Conservation (phyloP, 306 rosid genomes). For the Quercus glauca region DNA sequence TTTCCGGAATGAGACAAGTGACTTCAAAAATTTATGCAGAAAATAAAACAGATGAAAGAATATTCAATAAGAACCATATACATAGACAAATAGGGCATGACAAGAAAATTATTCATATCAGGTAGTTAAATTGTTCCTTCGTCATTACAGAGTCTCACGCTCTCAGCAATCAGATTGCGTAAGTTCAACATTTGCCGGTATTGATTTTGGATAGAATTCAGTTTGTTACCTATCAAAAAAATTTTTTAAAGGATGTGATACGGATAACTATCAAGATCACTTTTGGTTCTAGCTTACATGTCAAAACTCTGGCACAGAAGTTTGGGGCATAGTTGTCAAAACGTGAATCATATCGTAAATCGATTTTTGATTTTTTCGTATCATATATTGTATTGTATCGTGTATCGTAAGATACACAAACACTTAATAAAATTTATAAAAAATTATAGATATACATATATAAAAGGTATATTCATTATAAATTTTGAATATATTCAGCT, state of each 20-base stretch:
- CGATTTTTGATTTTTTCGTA: too few relatives aligned
- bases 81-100: not conserved
- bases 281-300: not conserved
- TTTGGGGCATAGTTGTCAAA: not conserved
- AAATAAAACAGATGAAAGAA: not conserved
- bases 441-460: too few relatives aligned
- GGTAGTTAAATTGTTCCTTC: not conserved
- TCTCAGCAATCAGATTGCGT: not conserved
- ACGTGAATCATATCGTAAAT: too few relatives aligned
- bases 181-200: not conserved
- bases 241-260: not conserved
- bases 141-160: not conserved
- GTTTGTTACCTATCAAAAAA: too few relatives aligned
- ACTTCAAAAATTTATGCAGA: not conserved
- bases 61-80: not conserved
- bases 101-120: not conserved
- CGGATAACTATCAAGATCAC: not conserved
- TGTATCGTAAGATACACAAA: too few relatives aligned
- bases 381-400: too few relatives aligned
- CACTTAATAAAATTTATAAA: too few relatives aligned
- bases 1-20: not conserved
- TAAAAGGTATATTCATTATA: too few relatives aligned
- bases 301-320: not conserved
- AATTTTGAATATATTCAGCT: too few relatives aligned
- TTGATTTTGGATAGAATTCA: not conserved